These are phyloP conservation scores for Paramecium sexaurelia DNA, from an alignment of 73 alveolate species.

Conservation along the genomic window DNA sequence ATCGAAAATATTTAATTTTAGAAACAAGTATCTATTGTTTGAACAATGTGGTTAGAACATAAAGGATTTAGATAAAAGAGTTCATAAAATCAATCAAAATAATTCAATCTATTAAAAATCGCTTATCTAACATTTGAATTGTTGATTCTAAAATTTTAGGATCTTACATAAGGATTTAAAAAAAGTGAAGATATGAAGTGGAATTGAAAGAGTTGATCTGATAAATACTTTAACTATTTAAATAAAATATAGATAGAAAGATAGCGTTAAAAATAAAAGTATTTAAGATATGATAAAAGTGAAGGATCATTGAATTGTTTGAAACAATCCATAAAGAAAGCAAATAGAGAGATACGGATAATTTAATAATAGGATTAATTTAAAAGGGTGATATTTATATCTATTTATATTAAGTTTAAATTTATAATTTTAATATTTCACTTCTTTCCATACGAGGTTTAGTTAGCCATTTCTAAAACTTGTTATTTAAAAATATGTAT, in stretches of 20 bases:
- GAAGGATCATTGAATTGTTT: not conserved
- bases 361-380: slow-evolving; percentile 51
- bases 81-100: not conserved
- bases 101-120: not conserved
- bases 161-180: not conserved
- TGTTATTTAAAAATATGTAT: slow-evolving; percentile 46
- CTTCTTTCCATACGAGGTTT: slow-evolving; percentile 47
- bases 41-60: not conserved
- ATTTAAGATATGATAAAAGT: too few species aligned
- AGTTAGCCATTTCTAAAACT: slow-evolving; percentile 40
- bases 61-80: not conserved
- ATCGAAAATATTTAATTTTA: not conserved
- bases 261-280: too few species aligned
- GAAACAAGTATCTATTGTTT: not conserved
- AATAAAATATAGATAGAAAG: too few species aligned
- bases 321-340: slow-evolving; percentile 56
- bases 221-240: too few species aligned
- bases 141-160: not conserved
- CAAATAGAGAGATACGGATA: slow-evolving; percentile 66
- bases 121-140: not conserved
- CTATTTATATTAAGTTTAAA: not conserved
- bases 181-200: slow-evolving; percentile 20
- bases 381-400: not conserved
- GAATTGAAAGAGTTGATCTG: too few species aligned
- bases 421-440: not conserved